Conservation (phyloP, 2,329 filamentous ascomycete genomes). For the Thielaviopsis populi region DNA sequence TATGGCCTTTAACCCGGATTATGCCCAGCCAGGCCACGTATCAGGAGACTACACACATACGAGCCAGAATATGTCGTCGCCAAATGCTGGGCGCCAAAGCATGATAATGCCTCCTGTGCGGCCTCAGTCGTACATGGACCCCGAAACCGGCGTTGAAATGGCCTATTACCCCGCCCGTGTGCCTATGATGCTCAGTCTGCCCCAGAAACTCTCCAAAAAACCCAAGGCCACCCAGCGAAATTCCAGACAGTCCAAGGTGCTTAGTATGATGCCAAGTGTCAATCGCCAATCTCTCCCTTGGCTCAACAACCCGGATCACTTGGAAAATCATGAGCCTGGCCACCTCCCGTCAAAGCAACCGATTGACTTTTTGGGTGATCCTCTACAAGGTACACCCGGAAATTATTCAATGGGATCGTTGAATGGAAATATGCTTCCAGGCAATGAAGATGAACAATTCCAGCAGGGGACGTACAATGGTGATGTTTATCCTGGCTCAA, state of each 20-base stretch:
- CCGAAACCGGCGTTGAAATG: conserved; percentile 61
- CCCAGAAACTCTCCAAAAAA: conserved; percentile 67
- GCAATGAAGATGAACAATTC: background rate
- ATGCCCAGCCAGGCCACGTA: background rate
- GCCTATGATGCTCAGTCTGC: conserved; percentile 82
- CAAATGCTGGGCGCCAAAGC: conserved; percentile 8
- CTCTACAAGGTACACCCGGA: background rate
- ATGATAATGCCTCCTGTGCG: conserved; percentile 20
- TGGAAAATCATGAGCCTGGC: conserved; percentile 12
- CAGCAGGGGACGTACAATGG: background rate
- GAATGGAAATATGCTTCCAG: conserved; percentile 4
- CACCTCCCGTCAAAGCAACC: conserved; percentile 6
- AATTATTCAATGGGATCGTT: conserved; percentile 3
- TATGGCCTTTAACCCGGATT: background rate
- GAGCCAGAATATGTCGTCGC: background rate
- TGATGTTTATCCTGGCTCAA: background rate
- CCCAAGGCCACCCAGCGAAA: conserved; percentile 50
- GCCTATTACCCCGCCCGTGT: conserved; percentile 92
- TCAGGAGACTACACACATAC: background rate
- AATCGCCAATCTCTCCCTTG: conserved; percentile 23
- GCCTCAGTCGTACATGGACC: conserved; percentile 46
- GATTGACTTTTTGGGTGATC: conserved; percentile 15
- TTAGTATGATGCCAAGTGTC: conserved; percentile 40
- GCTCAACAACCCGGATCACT: conserved; percentile 22
- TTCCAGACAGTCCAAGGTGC: conserved; percentile 56